phyloP scores from a whole-genome alignment of 1,139 yeast species.

The Saccharomyces hybrid region DNA sequence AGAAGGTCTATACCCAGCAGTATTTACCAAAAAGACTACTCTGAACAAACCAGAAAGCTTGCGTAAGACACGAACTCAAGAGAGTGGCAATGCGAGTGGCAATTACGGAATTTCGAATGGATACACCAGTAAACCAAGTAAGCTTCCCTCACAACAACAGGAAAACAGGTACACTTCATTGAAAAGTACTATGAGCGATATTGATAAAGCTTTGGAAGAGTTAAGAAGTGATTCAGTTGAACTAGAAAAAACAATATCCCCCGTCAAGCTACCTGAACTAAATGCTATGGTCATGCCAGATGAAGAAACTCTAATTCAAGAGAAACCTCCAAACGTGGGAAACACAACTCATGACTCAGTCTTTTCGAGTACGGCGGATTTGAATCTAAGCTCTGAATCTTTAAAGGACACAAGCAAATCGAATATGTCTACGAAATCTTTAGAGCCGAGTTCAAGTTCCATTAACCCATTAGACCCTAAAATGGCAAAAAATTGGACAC shows the following conservation, averaged over 20 bases:
- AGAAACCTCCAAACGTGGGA: background rate
- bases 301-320: background rate
- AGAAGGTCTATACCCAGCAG: conserved; percentile 84
- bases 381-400: background rate
- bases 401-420: background rate
- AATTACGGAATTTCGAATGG: conserved; percentile 6
- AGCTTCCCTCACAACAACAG: conserved; percentile 4
- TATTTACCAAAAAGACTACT: conserved; percentile 54
- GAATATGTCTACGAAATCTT: background rate
- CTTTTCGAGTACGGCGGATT: background rate
- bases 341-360: background rate
- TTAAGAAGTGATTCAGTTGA: conserved; percentile 37
- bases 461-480: background rate
- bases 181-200: conserved; percentile 63
- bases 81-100: background rate
- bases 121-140: background rate
- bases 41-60: conserved; percentile 14
- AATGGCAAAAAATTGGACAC: conserved; percentile 50
- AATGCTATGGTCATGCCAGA: background rate
- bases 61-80: background rate
- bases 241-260: background rate
- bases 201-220: conserved; percentile 77
- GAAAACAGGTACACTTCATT: conserved; percentile 29
- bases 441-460: background rate
- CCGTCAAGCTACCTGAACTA: background rate